phyloP scores from a whole-genome alignment of 2,329 filamentous ascomycete genomes.

The Claviceps sp. region DNA sequence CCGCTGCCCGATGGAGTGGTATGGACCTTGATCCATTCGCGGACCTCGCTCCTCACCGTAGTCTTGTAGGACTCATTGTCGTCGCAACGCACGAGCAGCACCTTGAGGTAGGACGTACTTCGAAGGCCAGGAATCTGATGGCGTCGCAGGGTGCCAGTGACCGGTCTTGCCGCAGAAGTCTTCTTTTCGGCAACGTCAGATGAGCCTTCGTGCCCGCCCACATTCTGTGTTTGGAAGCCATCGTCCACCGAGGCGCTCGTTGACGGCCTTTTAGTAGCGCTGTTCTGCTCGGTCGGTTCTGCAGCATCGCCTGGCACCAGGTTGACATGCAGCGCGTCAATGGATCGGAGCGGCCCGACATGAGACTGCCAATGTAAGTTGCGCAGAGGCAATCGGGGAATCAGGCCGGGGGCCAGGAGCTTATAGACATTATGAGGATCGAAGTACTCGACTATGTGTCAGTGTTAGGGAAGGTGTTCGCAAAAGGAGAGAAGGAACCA shows the following conservation, averaged over 20 bases:
- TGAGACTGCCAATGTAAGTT: constrained; percentile 98
- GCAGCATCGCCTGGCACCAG: constrained; percentile 53
- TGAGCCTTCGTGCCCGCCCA: constrained; percentile 28
- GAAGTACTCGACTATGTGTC: constrained; percentile 73
- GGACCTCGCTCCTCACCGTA: constrained; percentile 60
- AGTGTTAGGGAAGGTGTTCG: background rate
- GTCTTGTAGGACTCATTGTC: constrained; percentile 91
- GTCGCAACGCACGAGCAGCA: constrained; percentile 82
- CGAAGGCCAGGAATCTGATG: constrained; percentile 93
- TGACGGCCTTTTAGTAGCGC: constrained; percentile 17
- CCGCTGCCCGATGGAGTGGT: constrained; percentile 40
- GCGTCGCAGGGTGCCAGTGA: constrained; percentile 39
- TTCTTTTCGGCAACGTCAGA: constrained; percentile 25
- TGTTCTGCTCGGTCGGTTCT: constrained; percentile 22
- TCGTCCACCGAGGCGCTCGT: constrained; percentile 32
- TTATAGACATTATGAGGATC: constrained; percentile 85
- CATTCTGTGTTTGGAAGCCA: constrained; percentile 45
- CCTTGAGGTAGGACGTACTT: constrained; percentile 84
- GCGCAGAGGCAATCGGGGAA: constrained; percentile 67
- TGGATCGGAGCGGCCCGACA: constrained; percentile 78
- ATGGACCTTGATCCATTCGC: constrained; percentile 82
- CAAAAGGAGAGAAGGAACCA: background rate
- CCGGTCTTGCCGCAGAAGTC: constrained; percentile 18
- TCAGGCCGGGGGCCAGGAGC: constrained; percentile 63
- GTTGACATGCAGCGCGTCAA: constrained; percentile 83